Percentiles rank a stretch among this genome's conserved stretches.
phyloP scores from a whole-genome alignment of 768 basidiomycete species.

The Mycena polygramma region DNA sequence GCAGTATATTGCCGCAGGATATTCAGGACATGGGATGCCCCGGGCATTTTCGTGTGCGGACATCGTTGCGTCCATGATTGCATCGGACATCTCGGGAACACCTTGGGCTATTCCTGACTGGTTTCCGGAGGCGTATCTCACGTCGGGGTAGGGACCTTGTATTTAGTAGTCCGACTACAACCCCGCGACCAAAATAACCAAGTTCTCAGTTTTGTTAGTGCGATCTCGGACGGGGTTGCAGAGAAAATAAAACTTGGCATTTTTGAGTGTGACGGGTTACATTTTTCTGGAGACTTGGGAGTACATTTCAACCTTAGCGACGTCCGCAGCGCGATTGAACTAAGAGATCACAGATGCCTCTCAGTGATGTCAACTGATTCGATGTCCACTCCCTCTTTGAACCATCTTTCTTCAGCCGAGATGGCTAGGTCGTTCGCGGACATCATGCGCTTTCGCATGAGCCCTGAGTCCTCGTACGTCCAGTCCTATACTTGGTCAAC shows the following conservation, averaged over 20 bases:
- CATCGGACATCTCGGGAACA: slow-evolving; percentile 14
- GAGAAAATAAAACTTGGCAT: no score
- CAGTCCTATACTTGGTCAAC: slow-evolving; percentile 56
- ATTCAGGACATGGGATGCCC: slow-evolving; percentile 86
- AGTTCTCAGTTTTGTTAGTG: no score
- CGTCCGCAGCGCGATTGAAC: not conserved
- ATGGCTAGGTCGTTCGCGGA: slow-evolving; percentile 62
- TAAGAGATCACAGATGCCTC: slow-evolving; percentile 46
- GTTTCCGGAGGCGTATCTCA: slow-evolving; percentile 30
- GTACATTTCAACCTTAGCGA: not conserved
- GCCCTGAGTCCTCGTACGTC: slow-evolving; percentile 64
- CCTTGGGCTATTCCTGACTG: slow-evolving; percentile 21
- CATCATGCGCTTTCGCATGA: slow-evolving; percentile 70
- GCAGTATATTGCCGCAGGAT: slow-evolving; percentile 82
- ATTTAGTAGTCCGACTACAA: not conserved
- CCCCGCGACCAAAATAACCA: no score
- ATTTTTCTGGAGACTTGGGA: not conserved
- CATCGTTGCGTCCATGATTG: slow-evolving; percentile 28
- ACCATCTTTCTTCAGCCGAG: slow-evolving; percentile 63
- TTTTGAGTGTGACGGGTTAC: no score
- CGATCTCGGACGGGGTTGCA: no score
- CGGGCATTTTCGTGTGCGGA: slow-evolving; percentile 72
- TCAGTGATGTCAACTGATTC: slow-evolving; percentile 53
- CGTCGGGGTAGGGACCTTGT: not conserved
- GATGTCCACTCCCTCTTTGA: slow-evolving; percentile 58